Conservation (phyloP, 371 early-diverging fungal genomes). For the Mucor racemosus region DNA sequence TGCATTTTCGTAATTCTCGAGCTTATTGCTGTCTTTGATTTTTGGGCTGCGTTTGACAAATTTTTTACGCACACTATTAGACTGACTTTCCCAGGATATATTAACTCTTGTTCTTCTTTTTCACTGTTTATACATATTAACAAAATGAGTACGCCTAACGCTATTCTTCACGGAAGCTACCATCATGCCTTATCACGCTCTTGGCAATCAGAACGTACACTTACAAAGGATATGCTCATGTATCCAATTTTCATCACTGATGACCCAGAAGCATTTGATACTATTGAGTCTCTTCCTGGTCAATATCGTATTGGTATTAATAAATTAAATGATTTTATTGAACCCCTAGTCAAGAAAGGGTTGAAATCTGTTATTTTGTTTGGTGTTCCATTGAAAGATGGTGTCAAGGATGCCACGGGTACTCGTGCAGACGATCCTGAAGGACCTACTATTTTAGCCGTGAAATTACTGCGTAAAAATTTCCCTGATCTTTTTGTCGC, state of each 20-base stretch:
- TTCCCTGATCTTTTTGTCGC: conserved; percentile 88
- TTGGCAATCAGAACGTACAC: conserved; percentile 76
- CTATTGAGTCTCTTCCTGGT: conserved; percentile 85
- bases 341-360: conserved; percentile 88
- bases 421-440: conserved; percentile 85
- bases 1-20: too few species aligned
- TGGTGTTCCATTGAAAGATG: conserved; percentile 87
- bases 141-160: conserved; percentile 42
- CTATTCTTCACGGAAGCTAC: conserved; percentile 88
- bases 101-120: too few species aligned
- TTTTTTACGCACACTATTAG: too few species aligned
- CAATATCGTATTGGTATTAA: conserved; percentile 88
- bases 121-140: too few species aligned
- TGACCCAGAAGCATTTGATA: conserved; percentile 72
- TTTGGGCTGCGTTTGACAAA: too few species aligned
- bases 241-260: conserved; percentile 95
- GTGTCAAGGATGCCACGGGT: conserved; percentile 79
- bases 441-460: conserved; percentile 87
- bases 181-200: conserved; percentile 79
- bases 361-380: conserved; percentile 88
- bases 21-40: too few species aligned
- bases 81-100: too few species aligned
- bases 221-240: conserved; percentile 82
- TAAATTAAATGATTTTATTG: conserved; percentile 74
- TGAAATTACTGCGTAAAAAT: conserved; percentile 73